Conservation (phyloP, 257 asterid genomes). For the Solanum appendiculatum region DNA sequence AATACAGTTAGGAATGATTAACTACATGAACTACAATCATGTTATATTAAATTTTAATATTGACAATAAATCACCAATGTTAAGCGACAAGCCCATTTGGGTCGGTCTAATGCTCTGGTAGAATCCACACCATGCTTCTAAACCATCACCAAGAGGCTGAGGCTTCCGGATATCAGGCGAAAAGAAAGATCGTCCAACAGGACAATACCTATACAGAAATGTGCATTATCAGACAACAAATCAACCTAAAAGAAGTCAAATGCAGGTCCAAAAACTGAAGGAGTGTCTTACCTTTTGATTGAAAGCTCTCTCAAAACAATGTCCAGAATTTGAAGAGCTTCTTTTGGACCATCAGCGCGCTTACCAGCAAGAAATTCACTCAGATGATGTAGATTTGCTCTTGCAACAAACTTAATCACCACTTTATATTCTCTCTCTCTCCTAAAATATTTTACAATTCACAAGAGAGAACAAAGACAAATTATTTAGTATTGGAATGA, state of each 20-base stretch:
- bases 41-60: background rate
- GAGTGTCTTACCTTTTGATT: constrained; percentile 42
- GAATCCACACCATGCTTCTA: constrained; percentile 99
- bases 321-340: constrained; percentile 92
- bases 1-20: background rate
- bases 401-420: constrained; percentile 73
- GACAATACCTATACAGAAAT: constrained; percentile 53
- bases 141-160: constrained; percentile 86
- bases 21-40: background rate
- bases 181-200: constrained; percentile 89
- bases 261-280: background rate
- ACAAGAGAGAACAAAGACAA: background rate
- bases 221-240: background rate
- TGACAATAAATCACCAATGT: constrained; percentile 47
- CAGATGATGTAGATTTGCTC: constrained; percentile 78
- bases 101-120: constrained; percentile 98
- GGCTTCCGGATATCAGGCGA: constrained; percentile 87
- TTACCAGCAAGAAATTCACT: constrained; percentile 96
- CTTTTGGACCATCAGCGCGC: constrained; percentile 87
- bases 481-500: background rate
- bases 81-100: constrained; percentile 96
- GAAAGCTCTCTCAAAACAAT: constrained; percentile 93
- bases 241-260: background rate
- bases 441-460: constrained; percentile 27
- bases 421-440: constrained; percentile 79